Conservation (phyloP, 2,329 filamentous ascomycete genomes). For the Sarocladiaceae sp. region DNA sequence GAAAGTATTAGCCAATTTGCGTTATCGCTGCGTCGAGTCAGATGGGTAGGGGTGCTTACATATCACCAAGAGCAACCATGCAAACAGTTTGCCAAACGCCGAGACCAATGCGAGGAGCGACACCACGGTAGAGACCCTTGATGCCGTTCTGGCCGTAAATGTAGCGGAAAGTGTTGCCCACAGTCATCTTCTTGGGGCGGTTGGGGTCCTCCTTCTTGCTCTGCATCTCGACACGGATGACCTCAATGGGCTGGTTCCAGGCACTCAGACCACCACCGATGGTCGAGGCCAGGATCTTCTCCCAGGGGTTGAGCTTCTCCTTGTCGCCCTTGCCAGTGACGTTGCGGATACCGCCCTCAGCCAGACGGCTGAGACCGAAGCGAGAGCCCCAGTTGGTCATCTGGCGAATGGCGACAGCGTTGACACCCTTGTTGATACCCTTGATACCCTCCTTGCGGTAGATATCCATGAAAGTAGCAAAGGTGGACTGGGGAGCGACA, state of each 20-base stretch:
- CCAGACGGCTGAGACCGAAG: constrained; percentile 89
- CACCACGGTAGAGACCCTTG: constrained; percentile 91
- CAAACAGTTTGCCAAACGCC: constrained; percentile 99
- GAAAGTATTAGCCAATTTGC: too few species aligned
- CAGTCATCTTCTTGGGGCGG: constrained; percentile 98
- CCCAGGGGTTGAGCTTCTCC: constrained; percentile 71
- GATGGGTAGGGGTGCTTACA: constrained; percentile 54
- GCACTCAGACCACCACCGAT: constrained; percentile 91
- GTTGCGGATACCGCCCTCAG: constrained; percentile 81
- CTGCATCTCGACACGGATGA: constrained; percentile 99
- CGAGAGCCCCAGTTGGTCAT: constrained; percentile 99
- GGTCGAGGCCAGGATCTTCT: constrained; percentile 85
- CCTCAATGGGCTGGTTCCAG: constrained; percentile 99
- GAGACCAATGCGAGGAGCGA: constrained; percentile 88
- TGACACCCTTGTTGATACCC: constrained; percentile 98
- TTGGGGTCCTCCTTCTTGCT: constrained; percentile 98
- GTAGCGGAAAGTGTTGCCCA: constrained; percentile 79
- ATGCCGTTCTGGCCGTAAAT: constrained; percentile 89
- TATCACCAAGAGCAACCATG: constrained; percentile 98
- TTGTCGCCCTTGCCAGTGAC: constrained; percentile 73
- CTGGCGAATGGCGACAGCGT: constrained; percentile 96
- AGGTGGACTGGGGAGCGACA: constrained; percentile 82
- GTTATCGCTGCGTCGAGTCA: too few species aligned
- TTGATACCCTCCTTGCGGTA: constrained; percentile 90
- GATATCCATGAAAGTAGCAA: constrained; percentile 94